Conservation (phyloP, 257 asterid species). For the Solanum clarkiae region DNA sequence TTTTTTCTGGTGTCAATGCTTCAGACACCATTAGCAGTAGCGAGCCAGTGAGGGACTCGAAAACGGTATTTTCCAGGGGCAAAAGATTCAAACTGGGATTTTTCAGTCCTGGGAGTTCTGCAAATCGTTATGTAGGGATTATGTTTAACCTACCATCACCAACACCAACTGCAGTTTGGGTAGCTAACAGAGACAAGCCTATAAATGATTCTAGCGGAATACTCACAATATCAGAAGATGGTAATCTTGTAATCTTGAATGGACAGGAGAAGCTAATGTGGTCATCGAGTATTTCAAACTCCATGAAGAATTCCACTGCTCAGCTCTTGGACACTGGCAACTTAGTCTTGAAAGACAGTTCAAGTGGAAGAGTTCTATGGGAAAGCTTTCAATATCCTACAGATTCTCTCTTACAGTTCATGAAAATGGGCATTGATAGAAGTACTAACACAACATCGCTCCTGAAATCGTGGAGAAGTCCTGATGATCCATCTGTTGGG, state of each 20-base stretch:
- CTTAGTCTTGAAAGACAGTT: slow-evolving; percentile 20
- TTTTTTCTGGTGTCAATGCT: not conserved
- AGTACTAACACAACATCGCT: not conserved
- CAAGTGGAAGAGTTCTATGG: slow-evolving; percentile 17
- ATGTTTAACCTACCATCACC: slow-evolving; percentile 11
- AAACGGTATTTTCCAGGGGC: slow-evolving; percentile 1
- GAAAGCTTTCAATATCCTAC: slow-evolving; percentile 31
- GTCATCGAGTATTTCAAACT: slow-evolving; percentile 19
- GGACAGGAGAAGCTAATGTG: slow-evolving; percentile 18
- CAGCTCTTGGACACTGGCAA: slow-evolving; percentile 37
- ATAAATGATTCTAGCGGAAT: slow-evolving; percentile 20
- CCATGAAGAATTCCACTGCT: slow-evolving; percentile 14
- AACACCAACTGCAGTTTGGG: slow-evolving; percentile 24
- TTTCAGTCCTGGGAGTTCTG: slow-evolving; percentile 11
- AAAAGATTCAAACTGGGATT: slow-evolving; percentile 14
- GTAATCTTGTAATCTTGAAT: slow-evolving; percentile 23
- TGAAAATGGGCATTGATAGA: slow-evolving; percentile 16
- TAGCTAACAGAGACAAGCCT: slow-evolving; percentile 43
- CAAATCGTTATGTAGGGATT: slow-evolving; percentile 18
- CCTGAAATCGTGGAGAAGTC: slow-evolving; percentile 4
- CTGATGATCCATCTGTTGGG: not conserved
- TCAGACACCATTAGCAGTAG: not conserved
- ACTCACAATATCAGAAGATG: slow-evolving; percentile 21
- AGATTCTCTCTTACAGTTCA: slow-evolving; percentile 15
- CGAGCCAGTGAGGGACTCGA: slow-evolving; percentile 3